These are phyloP conservation scores for Spathaspora boniae DNA, from an alignment of 805 yeast genomes.

Conservation along the genomic window DNA sequence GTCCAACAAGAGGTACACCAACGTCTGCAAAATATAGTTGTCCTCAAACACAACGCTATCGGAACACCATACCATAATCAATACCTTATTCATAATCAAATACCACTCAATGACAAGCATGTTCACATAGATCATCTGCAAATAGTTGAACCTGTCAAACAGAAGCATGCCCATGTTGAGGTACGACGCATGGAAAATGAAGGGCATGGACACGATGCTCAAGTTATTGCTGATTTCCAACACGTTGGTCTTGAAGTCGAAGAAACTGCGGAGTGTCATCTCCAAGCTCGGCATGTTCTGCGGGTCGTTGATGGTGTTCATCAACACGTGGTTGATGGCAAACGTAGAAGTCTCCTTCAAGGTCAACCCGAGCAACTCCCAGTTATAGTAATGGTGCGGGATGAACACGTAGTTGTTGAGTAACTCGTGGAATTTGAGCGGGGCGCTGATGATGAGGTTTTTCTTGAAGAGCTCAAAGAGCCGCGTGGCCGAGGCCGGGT, in stretches of 20 bases:
- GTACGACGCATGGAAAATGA: constrained; percentile 33
- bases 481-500: constrained; percentile 11
- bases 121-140: constrained; percentile 21
- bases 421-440: constrained; percentile 48
- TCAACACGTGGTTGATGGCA: constrained; percentile 9
- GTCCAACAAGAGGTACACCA: constrained; percentile 20
- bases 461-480: constrained; percentile 45
- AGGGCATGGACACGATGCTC: constrained; percentile 49
- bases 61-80: constrained; percentile 23
- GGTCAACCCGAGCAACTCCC: constrained; percentile 45
- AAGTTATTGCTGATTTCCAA: constrained; percentile 44
- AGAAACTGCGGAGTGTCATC: constrained; percentile 13
- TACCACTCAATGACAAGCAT: constrained; percentile 44
- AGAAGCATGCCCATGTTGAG: constrained; percentile 14
- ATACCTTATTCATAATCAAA: constrained; percentile 40
- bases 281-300: constrained; percentile 12
- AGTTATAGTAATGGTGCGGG: constrained; percentile 37
- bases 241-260: constrained; percentile 11
- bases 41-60: constrained; percentile 14
- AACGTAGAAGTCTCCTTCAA: constrained; percentile 39
- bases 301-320: constrained; percentile 7
- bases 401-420: constrained; percentile 45
- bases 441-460: constrained; percentile 48
- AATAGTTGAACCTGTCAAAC: constrained; percentile 22
- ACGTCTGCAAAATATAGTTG: constrained; percentile 26